Evolutionary conservation across 1,284 basidiomycete species (phyloP), one percentile per base, ranked within the genome.

Genomic region (Trametes polyzona): DNA sequence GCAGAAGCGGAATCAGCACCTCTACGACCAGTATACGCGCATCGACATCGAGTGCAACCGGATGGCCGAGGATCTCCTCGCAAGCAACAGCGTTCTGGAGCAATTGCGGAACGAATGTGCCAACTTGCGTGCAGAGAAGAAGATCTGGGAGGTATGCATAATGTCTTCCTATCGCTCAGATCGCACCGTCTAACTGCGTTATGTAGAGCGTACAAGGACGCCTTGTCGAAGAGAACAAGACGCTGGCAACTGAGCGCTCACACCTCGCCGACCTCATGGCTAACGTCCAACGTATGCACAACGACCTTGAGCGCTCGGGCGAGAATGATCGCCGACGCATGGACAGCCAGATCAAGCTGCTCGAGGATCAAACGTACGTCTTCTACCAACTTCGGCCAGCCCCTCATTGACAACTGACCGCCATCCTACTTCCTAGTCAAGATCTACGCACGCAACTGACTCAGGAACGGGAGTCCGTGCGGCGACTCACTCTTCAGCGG

Each of bases 71-170:
- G 88, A 92, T 50, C 73, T 91, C 11, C 72, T 83, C 35, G 72
- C 78, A 19, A 78, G 85, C 2, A 84, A 82, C 56, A 76, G 78
- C 30, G 77, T 79, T 12, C 72, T 88, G 26, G 92, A 95, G 57
- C 86, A 90, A 56, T 76, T 93, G 35, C 85, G 92, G 6, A 93
- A 91, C 63, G 95, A 97, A 67, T 84, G 81, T 58, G 89, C 92
- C 1, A 94, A 91, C 66, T 81, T 96, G 29, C 84, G 89, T 27
- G 93, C 94, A 0, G 96, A 98, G 80, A 95, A 93, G 78, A 90
- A 88, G 66, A 90, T 95, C 39, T 94, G 90, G 90, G 91, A 92
- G 86, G 93, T 92, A 50, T 48, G 86, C 71, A 2, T 35, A n/a
- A n/a, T 6, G 7, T n/a, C 19, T 21, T 3, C n/a, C 43, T 27